These are phyloP conservation scores for Vinca minor DNA, from an alignment of 257 asterid species.

Conservation along the genomic window DNA sequence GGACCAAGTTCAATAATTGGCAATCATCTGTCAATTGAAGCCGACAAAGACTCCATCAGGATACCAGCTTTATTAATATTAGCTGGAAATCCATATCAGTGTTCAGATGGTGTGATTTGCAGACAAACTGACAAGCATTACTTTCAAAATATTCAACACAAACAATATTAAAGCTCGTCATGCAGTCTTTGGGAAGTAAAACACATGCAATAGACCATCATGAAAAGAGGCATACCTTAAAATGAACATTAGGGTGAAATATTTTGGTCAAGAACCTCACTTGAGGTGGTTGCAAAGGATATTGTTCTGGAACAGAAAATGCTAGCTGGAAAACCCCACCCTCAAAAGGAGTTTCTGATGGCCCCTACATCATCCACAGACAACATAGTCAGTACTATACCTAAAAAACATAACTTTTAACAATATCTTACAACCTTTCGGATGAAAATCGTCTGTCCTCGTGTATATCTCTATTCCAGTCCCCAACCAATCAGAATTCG, in stretches of 20 bases:
- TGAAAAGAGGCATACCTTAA: constrained; percentile 50
- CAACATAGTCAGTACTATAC: constrained; percentile 8
- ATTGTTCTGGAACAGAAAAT: constrained; percentile 94
- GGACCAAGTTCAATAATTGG: too few relatives aligned
- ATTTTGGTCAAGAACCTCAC: constrained; percentile 95
- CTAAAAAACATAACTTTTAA: constrained; percentile 19
- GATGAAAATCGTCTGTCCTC: too few relatives aligned
- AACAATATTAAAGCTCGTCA: neutral
- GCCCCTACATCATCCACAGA: constrained; percentile 68
- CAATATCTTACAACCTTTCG: neutral
- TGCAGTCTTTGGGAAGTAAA: neutral
- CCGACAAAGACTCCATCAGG: neutral
- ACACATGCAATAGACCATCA: neutral
- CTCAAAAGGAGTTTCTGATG: constrained; percentile 93
- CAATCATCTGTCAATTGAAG: too few relatives aligned
- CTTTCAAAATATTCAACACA: neutral
- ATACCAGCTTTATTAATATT: neutral
- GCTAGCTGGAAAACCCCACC: constrained; percentile 99
- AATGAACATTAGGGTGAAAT: constrained; percentile 97
- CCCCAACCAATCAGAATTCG: too few relatives aligned
- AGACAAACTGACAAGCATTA: too few relatives aligned
- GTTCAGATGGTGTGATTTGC: neutral
- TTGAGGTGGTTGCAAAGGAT: constrained; percentile 99
- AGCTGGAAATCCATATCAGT: neutral
- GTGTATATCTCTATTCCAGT: too few relatives aligned